A percentile compares a stretch with the other conserved stretches of the same genome.
phyloP scores from a whole-genome alignment of 352 stramenopile species.

The Porosira glacialis region DNA sequence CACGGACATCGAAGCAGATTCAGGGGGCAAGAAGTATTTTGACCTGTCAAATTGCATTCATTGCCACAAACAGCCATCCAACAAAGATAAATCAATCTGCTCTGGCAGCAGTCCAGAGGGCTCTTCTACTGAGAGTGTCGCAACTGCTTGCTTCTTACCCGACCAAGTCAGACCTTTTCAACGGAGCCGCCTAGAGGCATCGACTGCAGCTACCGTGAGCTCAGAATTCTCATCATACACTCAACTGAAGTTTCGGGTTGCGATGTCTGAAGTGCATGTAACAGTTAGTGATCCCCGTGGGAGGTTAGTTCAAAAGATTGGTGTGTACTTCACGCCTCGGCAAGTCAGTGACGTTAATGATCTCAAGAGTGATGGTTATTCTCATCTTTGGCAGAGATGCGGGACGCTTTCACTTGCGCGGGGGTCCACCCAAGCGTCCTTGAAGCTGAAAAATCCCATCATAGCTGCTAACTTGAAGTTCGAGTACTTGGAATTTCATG shows the following conservation, averaged over 20 bases:
- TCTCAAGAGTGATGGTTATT: slow-evolving; percentile 67
- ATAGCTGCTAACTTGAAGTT: slow-evolving; percentile 78
- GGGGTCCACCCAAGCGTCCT: slow-evolving; percentile 55
- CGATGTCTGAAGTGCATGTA: slow-evolving; percentile 71
- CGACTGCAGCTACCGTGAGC: slow-evolving; percentile 47
- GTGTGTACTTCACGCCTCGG: slow-evolving; percentile 71
- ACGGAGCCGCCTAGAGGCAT: slow-evolving; percentile 54
- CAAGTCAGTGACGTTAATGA: slow-evolving; percentile 55
- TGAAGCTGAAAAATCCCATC: slow-evolving; percentile 62
- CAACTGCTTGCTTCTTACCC: slow-evolving; percentile 37
- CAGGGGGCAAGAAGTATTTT: slow-evolving; percentile 31
- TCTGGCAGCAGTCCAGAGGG: slow-evolving; percentile 12
- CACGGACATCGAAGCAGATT: no score
- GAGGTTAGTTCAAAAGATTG: slow-evolving; percentile 65
- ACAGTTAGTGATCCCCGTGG: slow-evolving; percentile 69
- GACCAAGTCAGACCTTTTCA: slow-evolving; percentile 71
- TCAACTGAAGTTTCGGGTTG: slow-evolving; percentile 71
- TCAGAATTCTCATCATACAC: slow-evolving; percentile 72
- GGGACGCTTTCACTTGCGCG: slow-evolving; percentile 63
- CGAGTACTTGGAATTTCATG: slow-evolving; percentile 80
- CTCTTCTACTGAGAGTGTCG: slow-evolving; percentile 1
- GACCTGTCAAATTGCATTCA: slow-evolving; percentile 65
- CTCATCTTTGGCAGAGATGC: slow-evolving; percentile 71
- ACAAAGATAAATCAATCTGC: slow-evolving; percentile 28
- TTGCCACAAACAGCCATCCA: slow-evolving; percentile 50